Base-by-base conservation (phyloP, 2,329 filamentous ascomycete species). In the Aquanectria penicillioides region DNA sequence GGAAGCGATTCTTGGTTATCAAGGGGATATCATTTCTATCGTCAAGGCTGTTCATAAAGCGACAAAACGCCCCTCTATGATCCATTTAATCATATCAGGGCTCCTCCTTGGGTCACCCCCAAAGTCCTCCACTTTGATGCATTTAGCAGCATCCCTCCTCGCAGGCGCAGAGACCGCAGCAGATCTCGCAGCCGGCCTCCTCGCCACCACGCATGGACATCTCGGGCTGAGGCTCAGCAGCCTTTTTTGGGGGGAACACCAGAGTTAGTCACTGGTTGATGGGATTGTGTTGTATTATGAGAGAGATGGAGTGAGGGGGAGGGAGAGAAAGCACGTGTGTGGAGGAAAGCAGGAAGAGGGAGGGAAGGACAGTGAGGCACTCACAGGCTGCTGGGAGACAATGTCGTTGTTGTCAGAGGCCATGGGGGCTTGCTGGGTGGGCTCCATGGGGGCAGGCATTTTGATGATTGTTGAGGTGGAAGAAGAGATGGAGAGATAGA, bases 161-260 rank as follows among this genome's bases (percentile, higher is more conserved):
- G 64, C 78, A 80, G 47, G 69, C 77, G 69, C 78, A 80, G 58
- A 80, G 75, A 56, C 78, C 78, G 58, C 78, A 80, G 73, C 78
- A 80, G 59, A 80, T 67, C 66, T 80, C 78, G 57, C 78, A 80
- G 31, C 78, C 78, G 29, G 77, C 78, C 60, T 80, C 78, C 63
- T 80, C 78, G 63, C 78, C 78, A 66, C 78, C 78, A 36, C 78
- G 75, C 54, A 80, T 73, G 60, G 67, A 71, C 73, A 80, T 77
- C 28, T 79, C 74, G 52, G 77, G 76, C 58, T 79, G 76, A 49
- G 78, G 78, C 65, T 80, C 77, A 33, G 71, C 59, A 46, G 71
- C 33, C 77, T 78, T 62, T 48, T 59, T 49, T 15, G 6, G 9
- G 4, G n/a, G 9, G 48, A 20, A 31, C 8, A 37, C 46, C 22